A percentile compares a stretch with the other conserved stretches of the same genome.
phyloP scores from a whole-genome alignment of 2,329 filamentous ascomycete species.

The Lecanicillium sp. region DNA sequence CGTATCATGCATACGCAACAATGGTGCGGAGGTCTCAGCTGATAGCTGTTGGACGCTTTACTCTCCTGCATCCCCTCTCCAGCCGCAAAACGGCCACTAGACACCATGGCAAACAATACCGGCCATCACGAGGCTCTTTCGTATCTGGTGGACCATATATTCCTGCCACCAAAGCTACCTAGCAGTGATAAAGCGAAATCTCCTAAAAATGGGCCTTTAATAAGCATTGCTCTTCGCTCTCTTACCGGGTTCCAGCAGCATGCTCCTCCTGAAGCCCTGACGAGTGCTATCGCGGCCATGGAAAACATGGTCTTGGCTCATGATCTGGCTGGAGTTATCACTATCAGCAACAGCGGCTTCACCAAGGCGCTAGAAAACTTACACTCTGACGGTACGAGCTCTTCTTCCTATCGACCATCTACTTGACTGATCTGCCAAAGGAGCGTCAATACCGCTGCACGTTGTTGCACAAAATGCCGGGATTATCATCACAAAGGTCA shows the following conservation, averaged over 20 bases:
- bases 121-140: background rate
- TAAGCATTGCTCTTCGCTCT: background rate
- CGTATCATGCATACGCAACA: background rate
- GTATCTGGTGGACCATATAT: background rate
- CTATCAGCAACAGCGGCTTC: background rate
- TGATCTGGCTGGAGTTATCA: background rate
- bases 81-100: background rate
- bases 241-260: background rate
- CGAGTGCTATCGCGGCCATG: background rate
- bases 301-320: background rate
- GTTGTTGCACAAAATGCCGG: conserved; percentile 1
- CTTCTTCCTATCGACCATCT: background rate
- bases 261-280: background rate
- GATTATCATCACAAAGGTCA: background rate
- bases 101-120: background rate
- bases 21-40: background rate
- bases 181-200: background rate
- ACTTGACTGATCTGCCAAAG: conserved; percentile 1
- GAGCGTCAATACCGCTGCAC: background rate
- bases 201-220: background rate
- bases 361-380: background rate
- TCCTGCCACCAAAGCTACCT: background rate
- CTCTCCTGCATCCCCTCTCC: background rate
- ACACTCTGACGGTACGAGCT: background rate
- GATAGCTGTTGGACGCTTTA: background rate